Conservation (phyloP, 306 rosid genomes). For the Castanea crenata region DNA sequence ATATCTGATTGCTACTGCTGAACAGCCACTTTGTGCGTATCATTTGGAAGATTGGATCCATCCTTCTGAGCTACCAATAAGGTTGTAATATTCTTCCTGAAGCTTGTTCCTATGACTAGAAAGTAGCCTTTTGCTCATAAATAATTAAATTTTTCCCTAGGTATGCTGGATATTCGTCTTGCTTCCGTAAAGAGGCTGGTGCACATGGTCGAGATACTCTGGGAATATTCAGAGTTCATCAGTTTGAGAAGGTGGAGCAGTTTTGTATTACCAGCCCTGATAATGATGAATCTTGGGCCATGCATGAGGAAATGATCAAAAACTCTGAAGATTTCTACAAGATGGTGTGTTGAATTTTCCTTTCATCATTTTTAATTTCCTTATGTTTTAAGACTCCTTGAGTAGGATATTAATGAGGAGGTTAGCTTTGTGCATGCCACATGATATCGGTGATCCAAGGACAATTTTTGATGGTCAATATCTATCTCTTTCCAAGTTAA, state of each 20-base stretch:
- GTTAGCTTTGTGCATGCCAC: not conserved
- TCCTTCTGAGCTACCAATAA: constrained; percentile 83
- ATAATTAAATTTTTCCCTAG: constrained; percentile 30
- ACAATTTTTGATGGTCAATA: not conserved
- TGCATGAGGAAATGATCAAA: constrained; percentile 95
- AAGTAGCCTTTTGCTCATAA: constrained; percentile 7
- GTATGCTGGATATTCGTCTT: constrained; percentile 94
- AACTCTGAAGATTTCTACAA: constrained; percentile 88
- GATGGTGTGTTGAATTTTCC: constrained; percentile 34
- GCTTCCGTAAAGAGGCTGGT: constrained; percentile 98
- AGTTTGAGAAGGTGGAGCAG: constrained; percentile 95
- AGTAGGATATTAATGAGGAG: too few species aligned
- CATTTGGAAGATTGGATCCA: constrained; percentile 94
- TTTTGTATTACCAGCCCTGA: constrained; percentile 88
- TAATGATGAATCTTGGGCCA: constrained; percentile 82
- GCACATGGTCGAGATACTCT: constrained; percentile 96
- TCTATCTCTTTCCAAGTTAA: not conserved
- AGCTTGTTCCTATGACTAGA: not conserved
- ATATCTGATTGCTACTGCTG: constrained; percentile 95
- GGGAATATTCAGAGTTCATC: constrained; percentile 94
- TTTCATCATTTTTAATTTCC: not conserved
- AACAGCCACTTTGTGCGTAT: constrained; percentile 91
- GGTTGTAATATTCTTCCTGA: constrained; percentile 40
- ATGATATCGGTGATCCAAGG: not conserved
- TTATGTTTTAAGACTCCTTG: too few species aligned